phyloP scores from a whole-genome alignment of 371 early-diverging fungal species.

The Mucor mucedo region DNA sequence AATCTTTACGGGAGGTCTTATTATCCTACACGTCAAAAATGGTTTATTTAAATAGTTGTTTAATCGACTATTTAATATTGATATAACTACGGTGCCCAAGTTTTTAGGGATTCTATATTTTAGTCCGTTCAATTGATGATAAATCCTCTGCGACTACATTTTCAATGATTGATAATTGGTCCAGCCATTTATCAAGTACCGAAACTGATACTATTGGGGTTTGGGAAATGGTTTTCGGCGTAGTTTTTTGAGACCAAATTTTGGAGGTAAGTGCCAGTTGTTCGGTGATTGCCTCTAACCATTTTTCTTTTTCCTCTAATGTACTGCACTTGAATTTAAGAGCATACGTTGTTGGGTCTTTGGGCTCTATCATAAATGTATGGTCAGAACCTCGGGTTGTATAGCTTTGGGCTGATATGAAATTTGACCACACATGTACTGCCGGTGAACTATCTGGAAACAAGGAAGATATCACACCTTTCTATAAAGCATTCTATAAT shows the following conservation, averaged over 20 bases:
- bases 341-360: conserved; percentile 1
- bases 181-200: conserved; percentile 19
- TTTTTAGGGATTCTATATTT: not conserved
- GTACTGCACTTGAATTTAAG: conserved; percentile 9
- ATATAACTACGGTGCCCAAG: not conserved
- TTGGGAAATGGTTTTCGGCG: not conserved
- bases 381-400: not conserved
- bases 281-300: conserved; percentile 10
- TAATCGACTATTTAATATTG: no score
- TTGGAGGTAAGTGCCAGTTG: conserved; percentile 6
- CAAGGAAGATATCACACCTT: conserved; percentile 12
- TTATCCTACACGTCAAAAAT: no score
- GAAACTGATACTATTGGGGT: conserved; percentile 3
- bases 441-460: not conserved
- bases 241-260: conserved; percentile 7
- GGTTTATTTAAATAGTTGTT: no score
- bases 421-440: conserved; percentile 14
- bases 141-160: not conserved
- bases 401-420: not conserved
- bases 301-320: conserved; percentile 10
- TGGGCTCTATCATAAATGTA: conserved; percentile 6
- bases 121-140: not conserved
- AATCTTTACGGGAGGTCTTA: no score
- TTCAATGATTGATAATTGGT: conserved; percentile 3
- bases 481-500: not conserved